phyloP scores from a whole-genome alignment of 441 rosid genomes.

The Theobroma grandiflorum region DNA sequence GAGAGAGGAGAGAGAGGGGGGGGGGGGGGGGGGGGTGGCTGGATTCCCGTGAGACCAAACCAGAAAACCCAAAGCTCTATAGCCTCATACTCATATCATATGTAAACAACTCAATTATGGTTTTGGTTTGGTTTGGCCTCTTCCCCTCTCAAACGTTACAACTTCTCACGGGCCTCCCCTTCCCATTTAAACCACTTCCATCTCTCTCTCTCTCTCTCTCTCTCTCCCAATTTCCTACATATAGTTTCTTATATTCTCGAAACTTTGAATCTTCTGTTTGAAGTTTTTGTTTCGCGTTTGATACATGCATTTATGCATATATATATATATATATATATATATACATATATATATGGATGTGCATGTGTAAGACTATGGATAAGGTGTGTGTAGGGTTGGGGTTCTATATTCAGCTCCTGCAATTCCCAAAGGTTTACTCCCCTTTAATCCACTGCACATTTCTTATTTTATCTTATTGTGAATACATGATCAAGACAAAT shows the following conservation, averaged over 20 bases:
- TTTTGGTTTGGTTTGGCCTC: background rate
- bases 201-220: background rate
- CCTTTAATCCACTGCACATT: too few relatives aligned
- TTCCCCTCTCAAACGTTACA: slow-evolving; percentile 29
- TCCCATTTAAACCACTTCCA: background rate
- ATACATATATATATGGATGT: background rate
- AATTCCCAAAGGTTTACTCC: too few relatives aligned
- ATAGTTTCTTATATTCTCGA: background rate
- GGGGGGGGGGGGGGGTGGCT: slow-evolving; percentile 38
- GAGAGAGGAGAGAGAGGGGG: background rate
- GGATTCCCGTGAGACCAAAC: slow-evolving; percentile 55
- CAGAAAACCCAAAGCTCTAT: slow-evolving; percentile 21
- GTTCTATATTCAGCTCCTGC: too few relatives aligned
- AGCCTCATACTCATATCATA: background rate
- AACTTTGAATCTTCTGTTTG: too few relatives aligned
- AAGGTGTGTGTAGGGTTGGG: too few relatives aligned
- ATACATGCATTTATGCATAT: background rate
- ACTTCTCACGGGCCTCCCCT: slow-evolving; percentile 32
- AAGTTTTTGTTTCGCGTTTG: too few relatives aligned
- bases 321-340: background rate
- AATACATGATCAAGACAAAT: too few relatives aligned
- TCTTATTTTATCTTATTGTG: too few relatives aligned
- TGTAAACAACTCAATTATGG: background rate
- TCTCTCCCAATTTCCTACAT: background rate
- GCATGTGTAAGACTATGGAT: too few relatives aligned